phyloP scores from a whole-genome alignment of 176 grass and related monocot genomes.

The Musa itinerans region DNA sequence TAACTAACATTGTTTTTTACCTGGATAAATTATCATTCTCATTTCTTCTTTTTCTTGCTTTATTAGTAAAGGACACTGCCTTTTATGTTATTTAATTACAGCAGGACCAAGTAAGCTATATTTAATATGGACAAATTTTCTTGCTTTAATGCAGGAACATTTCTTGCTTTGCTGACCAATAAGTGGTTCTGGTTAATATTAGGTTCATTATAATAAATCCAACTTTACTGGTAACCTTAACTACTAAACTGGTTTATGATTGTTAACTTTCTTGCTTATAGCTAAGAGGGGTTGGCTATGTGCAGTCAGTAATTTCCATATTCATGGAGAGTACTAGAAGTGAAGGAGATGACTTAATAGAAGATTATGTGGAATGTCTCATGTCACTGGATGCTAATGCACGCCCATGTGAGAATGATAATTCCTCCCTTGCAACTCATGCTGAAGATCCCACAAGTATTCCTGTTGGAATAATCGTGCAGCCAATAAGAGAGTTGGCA shows the following conservation, averaged over 20 bases:
- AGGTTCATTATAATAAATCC: neutral
- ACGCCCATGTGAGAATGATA: slow-evolving; percentile 26
- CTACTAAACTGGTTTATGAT: neutral
- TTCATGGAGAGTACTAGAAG: slow-evolving; percentile 41
- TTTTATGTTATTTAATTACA: neutral
- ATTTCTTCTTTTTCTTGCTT: neutral
- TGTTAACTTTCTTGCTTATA: neutral
- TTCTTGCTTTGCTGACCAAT: neutral
- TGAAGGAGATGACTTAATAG: slow-evolving; percentile 58
- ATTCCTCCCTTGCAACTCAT: slow-evolving; percentile 30
- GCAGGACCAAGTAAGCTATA: neutral
- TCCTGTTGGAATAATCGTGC: slow-evolving; percentile 15
- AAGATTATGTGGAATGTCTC: slow-evolving; percentile 75
- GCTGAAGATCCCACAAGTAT: slow-evolving; percentile 9
- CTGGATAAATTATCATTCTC: neutral
- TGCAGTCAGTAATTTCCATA: neutral
- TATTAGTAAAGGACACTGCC: neutral
- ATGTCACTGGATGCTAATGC: slow-evolving; percentile 76
- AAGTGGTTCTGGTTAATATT: neutral
- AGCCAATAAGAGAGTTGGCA: slow-evolving; percentile 23
- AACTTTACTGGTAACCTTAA: neutral
- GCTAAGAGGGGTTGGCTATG: neutral
- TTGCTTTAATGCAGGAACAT: neutral
- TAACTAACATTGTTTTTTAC: neutral
- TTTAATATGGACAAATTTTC: neutral